phyloP scores from a whole-genome alignment of 768 basidiomycete genomes.

The Lepiota venenata region DNA sequence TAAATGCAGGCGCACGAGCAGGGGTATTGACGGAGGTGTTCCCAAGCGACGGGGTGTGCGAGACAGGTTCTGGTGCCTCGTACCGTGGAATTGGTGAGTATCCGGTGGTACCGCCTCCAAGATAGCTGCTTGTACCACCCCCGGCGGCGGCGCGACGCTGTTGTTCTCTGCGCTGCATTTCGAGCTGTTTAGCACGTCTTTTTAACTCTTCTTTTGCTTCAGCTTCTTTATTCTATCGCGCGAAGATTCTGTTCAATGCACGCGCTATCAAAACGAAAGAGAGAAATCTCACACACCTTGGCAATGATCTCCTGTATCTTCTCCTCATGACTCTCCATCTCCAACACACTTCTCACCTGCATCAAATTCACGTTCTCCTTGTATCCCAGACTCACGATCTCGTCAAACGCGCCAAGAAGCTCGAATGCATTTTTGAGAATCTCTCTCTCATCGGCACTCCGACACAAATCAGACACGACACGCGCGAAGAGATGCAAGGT shows the following conservation, averaged over 20 bases:
- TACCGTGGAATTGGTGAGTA: conserved; percentile 73
- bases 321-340: conserved; percentile 92
- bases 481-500: conserved; percentile 93
- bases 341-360: conserved; percentile 74
- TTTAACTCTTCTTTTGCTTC: conserved; percentile 99
- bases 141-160: conserved; percentile 65
- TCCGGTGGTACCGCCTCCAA: conserved; percentile 64
- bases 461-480: conserved; percentile 89
- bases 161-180: conserved; percentile 96
- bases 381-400: conserved; percentile 90
- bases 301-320: conserved; percentile 99
- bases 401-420: conserved; percentile 93
- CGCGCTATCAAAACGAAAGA: neutral
- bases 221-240: conserved; percentile 90
- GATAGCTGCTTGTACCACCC: conserved; percentile 52
- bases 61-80: conserved; percentile 55
- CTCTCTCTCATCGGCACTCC: conserved; percentile 84
- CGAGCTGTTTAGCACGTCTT: conserved; percentile 95
- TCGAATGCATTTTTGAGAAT: conserved; percentile 91
- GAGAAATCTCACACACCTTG: conserved; percentile 50
- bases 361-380: conserved; percentile 74
- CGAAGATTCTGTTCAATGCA: neutral
- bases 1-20: conserved; percentile 79
- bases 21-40: conserved; percentile 43
- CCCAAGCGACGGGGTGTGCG: conserved; percentile 33